Conservation (phyloP, 2,329 filamentous ascomycete species). For the Fusarium domesticum region DNA sequence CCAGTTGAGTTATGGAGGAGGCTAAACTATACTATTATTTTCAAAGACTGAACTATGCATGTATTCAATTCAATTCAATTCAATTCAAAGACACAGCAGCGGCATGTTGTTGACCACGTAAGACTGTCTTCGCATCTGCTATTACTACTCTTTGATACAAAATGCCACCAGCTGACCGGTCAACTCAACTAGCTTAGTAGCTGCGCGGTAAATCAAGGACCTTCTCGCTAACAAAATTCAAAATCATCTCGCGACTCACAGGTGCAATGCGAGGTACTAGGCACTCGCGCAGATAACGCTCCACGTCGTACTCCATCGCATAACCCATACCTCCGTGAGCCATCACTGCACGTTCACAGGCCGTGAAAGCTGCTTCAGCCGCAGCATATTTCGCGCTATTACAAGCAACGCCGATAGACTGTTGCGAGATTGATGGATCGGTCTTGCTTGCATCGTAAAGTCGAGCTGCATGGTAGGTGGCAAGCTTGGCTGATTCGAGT, state of each 20-base stretch:
- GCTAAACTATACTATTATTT: too few species aligned
- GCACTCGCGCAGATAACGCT: conserved; percentile 63
- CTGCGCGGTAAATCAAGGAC: conserved; percentile 64
- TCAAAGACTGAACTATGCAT: too few species aligned
- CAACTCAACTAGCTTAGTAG: conserved; percentile 45
- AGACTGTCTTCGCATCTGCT: too few species aligned
- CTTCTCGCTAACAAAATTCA: conserved; percentile 70
- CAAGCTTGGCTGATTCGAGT: conserved; percentile 14
- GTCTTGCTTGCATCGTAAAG: too few species aligned
- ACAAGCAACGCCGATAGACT: conserved; percentile 63
- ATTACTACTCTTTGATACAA: not conserved
- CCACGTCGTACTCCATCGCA: conserved; percentile 62
- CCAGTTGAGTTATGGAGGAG: too few species aligned
- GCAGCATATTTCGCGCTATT: conserved; percentile 71
- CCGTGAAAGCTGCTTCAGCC: conserved; percentile 60
- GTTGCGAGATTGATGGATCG: too few species aligned
- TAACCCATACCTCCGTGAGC: conserved; percentile 64
- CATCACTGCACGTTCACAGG: conserved; percentile 60
- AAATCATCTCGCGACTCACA: conserved; percentile 69
- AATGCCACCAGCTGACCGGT: not conserved
- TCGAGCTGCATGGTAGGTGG: conserved; percentile 12
- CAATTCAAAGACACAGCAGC: too few species aligned
- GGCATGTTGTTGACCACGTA: too few species aligned
- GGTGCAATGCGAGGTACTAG: conserved; percentile 63
- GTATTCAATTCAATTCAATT: too few species aligned